phyloP scores from a whole-genome alignment of 2,329 filamentous ascomycete genomes.

The Falciphora oryzae region DNA sequence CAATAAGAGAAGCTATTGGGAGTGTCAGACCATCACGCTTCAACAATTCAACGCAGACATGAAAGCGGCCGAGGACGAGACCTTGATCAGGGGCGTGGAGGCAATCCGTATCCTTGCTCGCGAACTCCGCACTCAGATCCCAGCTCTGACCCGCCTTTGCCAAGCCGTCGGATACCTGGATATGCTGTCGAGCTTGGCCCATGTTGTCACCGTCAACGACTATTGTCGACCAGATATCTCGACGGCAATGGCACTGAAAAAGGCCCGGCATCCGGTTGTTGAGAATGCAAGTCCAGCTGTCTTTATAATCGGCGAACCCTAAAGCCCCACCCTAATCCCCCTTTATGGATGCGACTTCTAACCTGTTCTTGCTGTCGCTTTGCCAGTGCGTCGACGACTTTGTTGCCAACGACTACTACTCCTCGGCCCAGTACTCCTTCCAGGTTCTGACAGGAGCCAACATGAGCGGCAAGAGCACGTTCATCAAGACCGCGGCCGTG shows the following conservation, averaged over 20 bases:
- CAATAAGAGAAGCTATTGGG: slow-evolving; percentile 66
- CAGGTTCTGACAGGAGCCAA: slow-evolving; percentile 95
- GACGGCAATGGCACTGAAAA: slow-evolving; percentile 65
- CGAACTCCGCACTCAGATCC: slow-evolving; percentile 65
- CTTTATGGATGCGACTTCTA: not conserved
- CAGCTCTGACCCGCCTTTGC: slow-evolving; percentile 73
- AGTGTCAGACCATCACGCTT: slow-evolving; percentile 82
- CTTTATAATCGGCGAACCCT: not conserved
- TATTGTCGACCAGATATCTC: slow-evolving; percentile 63
- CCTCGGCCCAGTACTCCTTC: slow-evolving; percentile 72
- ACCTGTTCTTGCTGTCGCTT: not conserved
- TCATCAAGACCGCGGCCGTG: slow-evolving; percentile 79
- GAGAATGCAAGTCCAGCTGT: slow-evolving; percentile 47
- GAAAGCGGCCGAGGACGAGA: slow-evolving; percentile 74
- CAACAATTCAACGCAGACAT: slow-evolving; percentile 77
- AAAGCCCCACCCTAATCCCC: too few relatives aligned
- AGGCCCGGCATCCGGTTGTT: slow-evolving; percentile 70
- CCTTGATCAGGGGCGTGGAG: slow-evolving; percentile 74
- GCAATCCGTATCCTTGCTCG: slow-evolving; percentile 67
- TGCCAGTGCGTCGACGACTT: slow-evolving; percentile 45
- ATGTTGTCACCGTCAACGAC: slow-evolving; percentile 55
- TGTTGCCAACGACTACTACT: slow-evolving; percentile 87
- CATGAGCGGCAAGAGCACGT: slow-evolving; percentile 97
- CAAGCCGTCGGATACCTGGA: slow-evolving; percentile 84
- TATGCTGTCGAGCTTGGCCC: slow-evolving; percentile 73